These are phyloP conservation scores for Senecio squalidus DNA, from an alignment of 140 eudicot species.

Conservation along the genomic window DNA sequence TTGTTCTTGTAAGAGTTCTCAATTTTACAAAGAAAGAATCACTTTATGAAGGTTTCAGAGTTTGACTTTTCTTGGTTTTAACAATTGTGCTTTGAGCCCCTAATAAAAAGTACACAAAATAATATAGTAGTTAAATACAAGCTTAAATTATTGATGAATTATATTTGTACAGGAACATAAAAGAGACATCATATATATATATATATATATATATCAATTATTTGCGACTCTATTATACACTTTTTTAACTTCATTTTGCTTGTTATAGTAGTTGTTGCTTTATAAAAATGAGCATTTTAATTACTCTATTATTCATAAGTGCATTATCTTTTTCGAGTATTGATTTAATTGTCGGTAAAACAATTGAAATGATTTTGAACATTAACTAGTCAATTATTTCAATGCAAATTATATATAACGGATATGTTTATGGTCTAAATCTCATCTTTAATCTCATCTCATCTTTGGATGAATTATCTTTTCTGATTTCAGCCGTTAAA, in stretches of 20 bases:
- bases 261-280: constrained; percentile 8
- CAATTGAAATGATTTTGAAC: no score
- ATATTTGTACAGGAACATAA: constrained; percentile 5
- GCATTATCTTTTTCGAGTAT: constrained; percentile 10
- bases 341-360: no score
- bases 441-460: no score
- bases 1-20: constrained; percentile 1
- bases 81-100: constrained; percentile 12
- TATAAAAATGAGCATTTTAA: constrained; percentile 4
- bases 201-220: constrained; percentile 4
- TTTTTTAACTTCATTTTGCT: constrained; percentile 7
- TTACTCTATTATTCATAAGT: neutral
- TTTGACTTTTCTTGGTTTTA: constrained; percentile 14
- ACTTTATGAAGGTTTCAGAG: neutral
- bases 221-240: neutral
- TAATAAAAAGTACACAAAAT: constrained; percentile 18
- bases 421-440: no score
- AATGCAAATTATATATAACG: neutral
- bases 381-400: neutral
- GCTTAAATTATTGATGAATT: constrained; percentile 3
- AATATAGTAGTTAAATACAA: constrained; percentile 11
- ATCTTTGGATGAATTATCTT: no score
- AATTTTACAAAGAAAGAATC: constrained; percentile 3
- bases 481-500: no score
- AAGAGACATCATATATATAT: constrained; percentile 7